A percentile compares a stretch with the other conserved stretches of the same genome.
phyloP scores from a whole-genome alignment of 2,329 filamentous ascomycete species.

The Penicillium sp. region DNA sequence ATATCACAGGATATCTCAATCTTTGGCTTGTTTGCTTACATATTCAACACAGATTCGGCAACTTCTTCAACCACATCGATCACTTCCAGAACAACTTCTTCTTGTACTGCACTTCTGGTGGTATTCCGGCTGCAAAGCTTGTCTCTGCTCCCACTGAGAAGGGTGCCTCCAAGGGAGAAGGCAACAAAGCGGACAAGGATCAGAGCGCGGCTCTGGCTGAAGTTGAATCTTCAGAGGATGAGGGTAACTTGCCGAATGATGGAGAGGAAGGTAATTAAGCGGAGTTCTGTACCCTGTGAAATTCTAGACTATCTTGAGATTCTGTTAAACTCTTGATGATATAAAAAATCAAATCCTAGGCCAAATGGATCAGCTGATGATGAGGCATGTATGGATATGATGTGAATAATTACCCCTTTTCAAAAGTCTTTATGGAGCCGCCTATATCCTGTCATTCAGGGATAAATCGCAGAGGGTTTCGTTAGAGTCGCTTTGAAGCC shows the following conservation, averaged over 20 bases:
- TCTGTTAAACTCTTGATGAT: neutral
- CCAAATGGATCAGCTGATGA: neutral
- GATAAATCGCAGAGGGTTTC: too few species aligned
- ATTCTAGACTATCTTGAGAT: neutral
- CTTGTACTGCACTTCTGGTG: constrained; percentile 73
- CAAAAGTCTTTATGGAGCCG: too few species aligned
- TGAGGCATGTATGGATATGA: neutral
- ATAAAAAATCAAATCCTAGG: neutral
- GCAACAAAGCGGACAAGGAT: constrained; percentile 26
- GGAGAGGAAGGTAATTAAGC: constrained; percentile 29
- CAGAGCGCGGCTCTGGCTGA: constrained; percentile 39
- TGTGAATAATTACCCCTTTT: too few species aligned
- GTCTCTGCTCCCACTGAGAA: constrained; percentile 15
- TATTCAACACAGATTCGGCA: constrained; percentile 63
- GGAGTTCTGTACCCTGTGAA: neutral
- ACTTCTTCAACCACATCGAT: constrained; percentile 79
- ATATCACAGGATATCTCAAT: neutral
- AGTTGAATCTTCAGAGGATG: constrained; percentile 39
- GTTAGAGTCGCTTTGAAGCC: too few species aligned
- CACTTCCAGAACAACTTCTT: constrained; percentile 73
- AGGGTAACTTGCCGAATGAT: constrained; percentile 24
- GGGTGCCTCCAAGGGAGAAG: constrained; percentile 10
- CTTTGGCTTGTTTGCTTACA: constrained; percentile 3
- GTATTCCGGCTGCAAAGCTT: constrained; percentile 63
- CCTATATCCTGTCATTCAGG: too few species aligned